These are phyloP conservation scores for Podospora sp. DNA, from an alignment of 495 filamentous ascomycete genomes.

Conservation along the genomic window DNA sequence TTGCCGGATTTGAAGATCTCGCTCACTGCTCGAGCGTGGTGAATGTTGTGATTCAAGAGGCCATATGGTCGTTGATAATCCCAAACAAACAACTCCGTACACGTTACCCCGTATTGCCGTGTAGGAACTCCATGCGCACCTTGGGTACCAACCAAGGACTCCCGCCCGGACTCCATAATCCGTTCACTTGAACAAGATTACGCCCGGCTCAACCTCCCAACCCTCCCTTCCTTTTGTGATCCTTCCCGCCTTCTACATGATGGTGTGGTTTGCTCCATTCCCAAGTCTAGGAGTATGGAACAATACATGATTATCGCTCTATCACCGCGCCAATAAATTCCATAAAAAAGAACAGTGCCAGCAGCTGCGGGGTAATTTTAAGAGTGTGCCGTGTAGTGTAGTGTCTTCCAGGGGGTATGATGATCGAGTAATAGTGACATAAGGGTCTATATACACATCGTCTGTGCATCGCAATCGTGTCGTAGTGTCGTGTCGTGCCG, in stretches of 20 bases:
- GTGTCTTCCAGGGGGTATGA: slow-evolving; percentile 32
- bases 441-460: slow-evolving; percentile 39
- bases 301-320: slow-evolving; percentile 39
- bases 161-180: slow-evolving; percentile 26
- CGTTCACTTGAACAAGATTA: slow-evolving; percentile 32
- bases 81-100: background rate
- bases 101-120: slow-evolving; percentile 16
- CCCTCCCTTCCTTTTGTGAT: slow-evolving; percentile 17
- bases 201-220: slow-evolving; percentile 22
- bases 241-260: slow-evolving; percentile 36
- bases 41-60: background rate
- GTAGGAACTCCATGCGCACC: slow-evolving; percentile 23
- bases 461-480: slow-evolving; percentile 35
- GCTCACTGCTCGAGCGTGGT: slow-evolving; percentile 7
- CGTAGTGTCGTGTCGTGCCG: slow-evolving; percentile 34
- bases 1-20: slow-evolving; percentile 10
- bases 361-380: slow-evolving; percentile 29
- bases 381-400: slow-evolving; percentile 21
- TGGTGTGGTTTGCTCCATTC: slow-evolving; percentile 32
- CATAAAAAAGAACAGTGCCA: slow-evolving; percentile 28
- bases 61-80: slow-evolving; percentile 3
- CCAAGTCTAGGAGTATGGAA: slow-evolving; percentile 31
- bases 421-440: slow-evolving; percentile 28
- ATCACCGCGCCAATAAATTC: slow-evolving; percentile 30
- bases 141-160: background rate